Base-by-base conservation (phyloP, 2,329 filamentous ascomycete species). In the Exophiala sp. region DNA sequence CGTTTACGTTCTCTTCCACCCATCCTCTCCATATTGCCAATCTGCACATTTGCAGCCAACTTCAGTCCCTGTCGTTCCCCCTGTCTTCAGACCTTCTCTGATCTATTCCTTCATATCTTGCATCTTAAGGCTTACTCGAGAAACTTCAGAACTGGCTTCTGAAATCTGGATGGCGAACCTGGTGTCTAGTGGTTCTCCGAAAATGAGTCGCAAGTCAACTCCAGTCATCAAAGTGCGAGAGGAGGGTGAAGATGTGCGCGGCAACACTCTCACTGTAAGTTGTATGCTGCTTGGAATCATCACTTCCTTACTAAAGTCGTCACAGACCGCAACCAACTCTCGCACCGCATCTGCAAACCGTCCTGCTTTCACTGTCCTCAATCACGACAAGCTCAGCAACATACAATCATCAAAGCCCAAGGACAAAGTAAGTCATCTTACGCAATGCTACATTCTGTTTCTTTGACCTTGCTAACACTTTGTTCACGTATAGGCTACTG, bases 301-400 rank as follows among this genome's bases (percentile, higher is more conserved):
- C 38, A 49, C 48, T 52, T 24, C 43, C 20, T 46, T 16, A 49
- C 54, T 56, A 21, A 53, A 33, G 24, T 34, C 43, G 43, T 59
- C 59, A 74, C 75, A 72, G 73, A 71, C 62, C n/a, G 50, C 60
- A 45, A 43, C 47, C 32, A 55, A 39, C 11, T 47, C 50, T 16
- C 52, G 42, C 18, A 35, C 47, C 29, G 14, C 49, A 8, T 33
- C 46, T 10, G 46, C 36, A 14, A 50, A 20, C 33, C 57, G 57
- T n/a, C 34, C 51, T 32, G 46, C 51, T 38, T 60, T 54, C 53
- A 46, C 43, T 21, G 47, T 57, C 44, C 39, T 50, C 29, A 47
- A 53, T 32, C 50, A 53, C 47, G 48, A 60, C 41, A 55, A 49
- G 16, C 40, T 55, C n/a, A 49, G 39, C 57, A 60, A 60, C 45